These are phyloP conservation scores for Hypoxylon trugodes DNA, from an alignment of 495 filamentous ascomycete genomes.

Conservation along the genomic window DNA sequence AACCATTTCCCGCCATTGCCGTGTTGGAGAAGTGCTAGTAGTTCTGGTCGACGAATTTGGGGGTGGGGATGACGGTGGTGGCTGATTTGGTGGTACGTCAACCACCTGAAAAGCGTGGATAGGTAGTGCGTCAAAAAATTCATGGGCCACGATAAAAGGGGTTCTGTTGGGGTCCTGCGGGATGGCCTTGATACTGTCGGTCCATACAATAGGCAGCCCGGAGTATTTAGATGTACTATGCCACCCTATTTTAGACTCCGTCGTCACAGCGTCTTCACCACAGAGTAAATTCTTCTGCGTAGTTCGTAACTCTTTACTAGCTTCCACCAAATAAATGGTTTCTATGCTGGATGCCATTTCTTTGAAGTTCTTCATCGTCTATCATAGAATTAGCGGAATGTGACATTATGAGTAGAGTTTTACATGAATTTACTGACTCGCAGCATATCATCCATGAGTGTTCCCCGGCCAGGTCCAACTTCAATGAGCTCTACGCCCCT, in stretches of 20 bases:
- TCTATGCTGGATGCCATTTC: constrained; percentile 79
- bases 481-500: constrained; percentile 87
- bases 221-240: constrained; percentile 78
- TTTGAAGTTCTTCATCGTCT: constrained; percentile 88
- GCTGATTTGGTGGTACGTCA: constrained; percentile 57
- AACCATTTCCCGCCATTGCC: constrained; percentile 88
- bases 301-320: constrained; percentile 75
- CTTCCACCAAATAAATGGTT: constrained; percentile 89
- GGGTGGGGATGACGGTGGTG: constrained; percentile 40
- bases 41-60: constrained; percentile 53
- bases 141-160: constrained; percentile 94
- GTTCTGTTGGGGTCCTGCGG: constrained; percentile 68
- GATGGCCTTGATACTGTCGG: constrained; percentile 84
- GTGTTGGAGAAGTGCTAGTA: constrained; percentile 54
- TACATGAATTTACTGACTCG: constrained; percentile 64
- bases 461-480: constrained; percentile 92
- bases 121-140: constrained; percentile 99
- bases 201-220: constrained; percentile 81
- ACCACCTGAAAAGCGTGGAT: constrained; percentile 91
- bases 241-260: constrained; percentile 77
- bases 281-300: constrained; percentile 87
- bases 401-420: background rate
- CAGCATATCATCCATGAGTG: constrained; percentile 96
- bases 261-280: constrained; percentile 71
- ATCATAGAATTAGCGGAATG: constrained; percentile 15